Percentiles rank a stretch among this genome's conserved stretches.
These are phyloP conservation scores for Paramecium sonneborni DNA, from an alignment of 73 alveolate species.

Conservation along the genomic window DNA sequence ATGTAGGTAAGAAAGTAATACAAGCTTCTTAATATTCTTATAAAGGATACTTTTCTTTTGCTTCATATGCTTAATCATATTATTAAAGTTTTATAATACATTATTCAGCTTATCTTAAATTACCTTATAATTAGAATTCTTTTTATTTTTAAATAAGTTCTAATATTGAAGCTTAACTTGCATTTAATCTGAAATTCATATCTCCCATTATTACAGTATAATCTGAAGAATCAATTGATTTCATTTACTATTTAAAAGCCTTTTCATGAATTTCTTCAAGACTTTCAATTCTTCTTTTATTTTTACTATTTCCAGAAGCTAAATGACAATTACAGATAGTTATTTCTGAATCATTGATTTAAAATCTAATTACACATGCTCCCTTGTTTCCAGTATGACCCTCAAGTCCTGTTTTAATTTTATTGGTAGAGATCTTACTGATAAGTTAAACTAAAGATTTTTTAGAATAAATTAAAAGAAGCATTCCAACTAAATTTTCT, in stretches of 20 bases:
- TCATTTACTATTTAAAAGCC: constrained; percentile 71
- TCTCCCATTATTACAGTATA: constrained; percentile 85
- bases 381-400: constrained; percentile 96
- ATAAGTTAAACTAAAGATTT: constrained; percentile 63
- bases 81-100: constrained; percentile 60
- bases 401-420: constrained; percentile 88
- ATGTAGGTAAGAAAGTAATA: constrained; percentile 92
- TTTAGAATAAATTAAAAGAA: constrained; percentile 73
- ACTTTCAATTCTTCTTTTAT: constrained; percentile 72
- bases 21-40: constrained; percentile 79
- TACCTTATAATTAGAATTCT: background rate
- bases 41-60: constrained; percentile 85
- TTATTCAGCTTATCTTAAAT: constrained; percentile 58
- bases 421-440: constrained; percentile 63
- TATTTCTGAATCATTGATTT: constrained; percentile 77
- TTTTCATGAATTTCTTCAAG: constrained; percentile 66
- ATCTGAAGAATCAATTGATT: constrained; percentile 72
- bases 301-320: constrained; percentile 75
- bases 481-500: constrained; percentile 80
- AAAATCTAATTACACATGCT: constrained; percentile 83
- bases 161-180: background rate
- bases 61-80: constrained; percentile 73
- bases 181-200: constrained; percentile 75
- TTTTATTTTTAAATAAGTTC: background rate
- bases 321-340: constrained; percentile 85